phyloP scores from a whole-genome alignment of 2,329 filamentous ascomycete genomes.

The Pezicula neosporulosa region DNA sequence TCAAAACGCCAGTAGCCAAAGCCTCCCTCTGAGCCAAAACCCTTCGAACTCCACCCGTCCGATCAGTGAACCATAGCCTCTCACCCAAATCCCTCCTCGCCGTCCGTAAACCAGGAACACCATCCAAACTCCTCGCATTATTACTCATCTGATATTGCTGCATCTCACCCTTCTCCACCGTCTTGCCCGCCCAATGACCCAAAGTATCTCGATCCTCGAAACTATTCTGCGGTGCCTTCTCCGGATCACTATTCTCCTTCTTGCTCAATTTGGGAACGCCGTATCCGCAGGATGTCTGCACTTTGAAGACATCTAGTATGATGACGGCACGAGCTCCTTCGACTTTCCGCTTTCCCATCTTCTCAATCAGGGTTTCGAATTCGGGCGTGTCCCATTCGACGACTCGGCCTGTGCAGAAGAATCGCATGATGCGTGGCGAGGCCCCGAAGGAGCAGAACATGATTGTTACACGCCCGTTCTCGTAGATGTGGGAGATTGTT shows the following conservation, averaged over 20 bases:
- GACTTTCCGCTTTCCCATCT: constrained; percentile 40
- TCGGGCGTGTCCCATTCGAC: constrained; percentile 54
- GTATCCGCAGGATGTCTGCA: constrained; percentile 65
- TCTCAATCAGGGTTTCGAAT: constrained; percentile 40
- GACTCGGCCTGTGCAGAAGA: constrained; percentile 58
- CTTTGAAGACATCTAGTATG: constrained; percentile 57
- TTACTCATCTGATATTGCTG: constrained; percentile 52
- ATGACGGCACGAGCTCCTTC: constrained; percentile 58
- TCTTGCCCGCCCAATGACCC: constrained; percentile 46
- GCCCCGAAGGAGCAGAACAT: constrained; percentile 68
- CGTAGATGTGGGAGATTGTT: constrained; percentile 72
- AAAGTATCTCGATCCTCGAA: constrained; percentile 55
- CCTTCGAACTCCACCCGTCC: constrained; percentile 8
- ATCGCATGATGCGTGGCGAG: constrained; percentile 57
- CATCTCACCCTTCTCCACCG: constrained; percentile 45
- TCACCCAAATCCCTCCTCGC: constrained; percentile 49
- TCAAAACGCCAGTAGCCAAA: constrained; percentile 7
- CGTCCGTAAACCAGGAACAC: constrained; percentile 51
- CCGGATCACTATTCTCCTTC: background rate
- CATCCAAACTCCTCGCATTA: constrained; percentile 56
- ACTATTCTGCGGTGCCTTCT: constrained; percentile 34
- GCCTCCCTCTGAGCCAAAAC: constrained; percentile 9
- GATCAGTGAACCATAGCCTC: constrained; percentile 40
- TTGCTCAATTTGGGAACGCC: constrained; percentile 46
- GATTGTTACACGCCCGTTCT: constrained; percentile 72